Percentiles rank a stretch among this genome's conserved stretches.
These are phyloP conservation scores for Daedalea quercina DNA, from an alignment of 768 basidiomycete species.

Conservation along the genomic window DNA sequence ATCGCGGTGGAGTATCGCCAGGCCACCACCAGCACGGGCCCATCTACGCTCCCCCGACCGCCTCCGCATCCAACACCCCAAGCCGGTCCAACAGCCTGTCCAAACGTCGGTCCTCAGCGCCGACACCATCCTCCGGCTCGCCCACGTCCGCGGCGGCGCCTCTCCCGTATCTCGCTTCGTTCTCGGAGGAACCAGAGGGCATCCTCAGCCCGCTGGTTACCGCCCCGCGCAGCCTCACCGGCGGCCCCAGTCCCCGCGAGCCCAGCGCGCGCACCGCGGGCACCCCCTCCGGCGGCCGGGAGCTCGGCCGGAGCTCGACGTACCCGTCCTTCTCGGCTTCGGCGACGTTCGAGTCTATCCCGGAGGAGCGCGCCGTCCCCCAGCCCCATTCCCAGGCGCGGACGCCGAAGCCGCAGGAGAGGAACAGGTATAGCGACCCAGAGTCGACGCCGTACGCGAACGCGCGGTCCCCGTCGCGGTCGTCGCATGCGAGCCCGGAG, in stretches of 20 bases:
- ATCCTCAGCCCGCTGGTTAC: conserved; percentile 23
- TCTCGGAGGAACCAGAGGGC: conserved; percentile 24
- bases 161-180: conserved; percentile 13
- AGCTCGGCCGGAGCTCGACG: conserved; percentile 11
- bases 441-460: conserved; percentile 3
- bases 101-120: conserved; percentile 9
- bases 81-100: conserved; percentile 14
- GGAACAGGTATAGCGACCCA: conserved; percentile 2
- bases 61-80: conserved; percentile 6
- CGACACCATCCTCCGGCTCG: conserved; percentile 6
- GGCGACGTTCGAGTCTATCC: conserved; percentile 6
- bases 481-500: conserved; percentile 9
- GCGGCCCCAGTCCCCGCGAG: conserved; percentile 1
- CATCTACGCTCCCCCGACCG: conserved; percentile 12
- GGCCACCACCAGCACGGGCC: conserved; percentile 7
- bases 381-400: conserved; percentile 6
- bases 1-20: too few relatives aligned
- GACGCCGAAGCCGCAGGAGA: not conserved
- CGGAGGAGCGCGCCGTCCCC: conserved; percentile 11
- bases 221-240: conserved; percentile 1
- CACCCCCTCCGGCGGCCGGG: conserved; percentile 10
- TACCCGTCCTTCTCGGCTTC: conserved; percentile 11
- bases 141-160: conserved; percentile 2
- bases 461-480: conserved; percentile 8
- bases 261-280: too few relatives aligned